These are phyloP conservation scores for Phallus indusiatus DNA, from an alignment of 768 basidiomycete genomes.

Conservation along the genomic window DNA sequence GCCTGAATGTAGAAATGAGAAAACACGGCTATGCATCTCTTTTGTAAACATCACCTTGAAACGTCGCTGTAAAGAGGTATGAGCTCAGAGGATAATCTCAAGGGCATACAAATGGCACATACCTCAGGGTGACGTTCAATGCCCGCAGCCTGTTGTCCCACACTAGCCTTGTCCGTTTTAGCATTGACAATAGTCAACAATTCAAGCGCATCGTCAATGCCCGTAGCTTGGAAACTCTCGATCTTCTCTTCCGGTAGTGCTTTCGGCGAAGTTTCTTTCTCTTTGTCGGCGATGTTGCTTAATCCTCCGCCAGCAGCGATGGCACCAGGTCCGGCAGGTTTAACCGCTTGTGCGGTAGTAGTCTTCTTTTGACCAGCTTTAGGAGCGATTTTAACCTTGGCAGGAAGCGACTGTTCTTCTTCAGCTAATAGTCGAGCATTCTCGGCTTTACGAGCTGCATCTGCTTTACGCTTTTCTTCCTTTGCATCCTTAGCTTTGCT, in stretches of 20 bases:
- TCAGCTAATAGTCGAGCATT: constrained; percentile 78
- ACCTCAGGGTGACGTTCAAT: constrained; percentile 93
- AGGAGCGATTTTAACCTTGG: constrained; percentile 54
- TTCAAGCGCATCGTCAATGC: constrained; percentile 86
- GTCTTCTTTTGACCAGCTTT: constrained; percentile 56
- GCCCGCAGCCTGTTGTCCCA: constrained; percentile 78
- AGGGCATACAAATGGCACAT: constrained; percentile 17
- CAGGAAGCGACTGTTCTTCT: constrained; percentile 58
- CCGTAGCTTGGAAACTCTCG: constrained; percentile 74
- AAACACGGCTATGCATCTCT: constrained; percentile 1
- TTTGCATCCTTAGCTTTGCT: constrained; percentile 63
- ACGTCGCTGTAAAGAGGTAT: constrained; percentile 50
- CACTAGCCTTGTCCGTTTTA: constrained; percentile 87
- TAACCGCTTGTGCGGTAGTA: constrained; percentile 30
- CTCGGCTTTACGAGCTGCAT: constrained; percentile 80
- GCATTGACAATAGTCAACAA: constrained; percentile 81
- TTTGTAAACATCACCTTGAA: constrained; percentile 54
- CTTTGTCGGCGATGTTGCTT: constrained; percentile 14
- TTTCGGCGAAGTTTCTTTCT: constrained; percentile 20
- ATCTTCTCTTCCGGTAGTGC: constrained; percentile 27
- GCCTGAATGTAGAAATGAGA: constrained; percentile 34
- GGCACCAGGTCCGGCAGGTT: constrained; percentile 73
- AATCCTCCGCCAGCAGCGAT: constrained; percentile 65
- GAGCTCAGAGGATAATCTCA: constrained; percentile 6
- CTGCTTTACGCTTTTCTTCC: constrained; percentile 73